Conservation (phyloP, 2,329 filamentous ascomycete genomes). For the Colletotrichum scovillei region DNA sequence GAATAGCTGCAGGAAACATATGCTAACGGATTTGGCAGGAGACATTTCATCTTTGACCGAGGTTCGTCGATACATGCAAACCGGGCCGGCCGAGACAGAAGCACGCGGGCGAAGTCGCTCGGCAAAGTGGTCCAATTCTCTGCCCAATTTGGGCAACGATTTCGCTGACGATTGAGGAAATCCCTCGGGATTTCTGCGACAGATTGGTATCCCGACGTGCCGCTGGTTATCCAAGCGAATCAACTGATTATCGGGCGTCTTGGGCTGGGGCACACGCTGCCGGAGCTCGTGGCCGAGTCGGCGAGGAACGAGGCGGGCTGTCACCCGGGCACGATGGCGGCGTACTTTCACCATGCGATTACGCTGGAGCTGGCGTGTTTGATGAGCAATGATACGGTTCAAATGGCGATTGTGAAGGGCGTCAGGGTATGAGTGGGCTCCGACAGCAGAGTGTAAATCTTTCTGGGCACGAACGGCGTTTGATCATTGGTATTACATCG, state of each 20-base stretch:
- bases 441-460: background rate
- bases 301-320: conserved; percentile 30
- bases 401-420: conserved; percentile 31
- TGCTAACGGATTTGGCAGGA: conserved; percentile 10
- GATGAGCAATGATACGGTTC: conserved; percentile 29
- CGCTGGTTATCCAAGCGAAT: conserved; percentile 33
- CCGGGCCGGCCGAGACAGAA: background rate
- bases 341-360: conserved; percentile 30
- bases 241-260: conserved; percentile 32
- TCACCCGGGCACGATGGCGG: conserved; percentile 29
- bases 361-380: conserved; percentile 31
- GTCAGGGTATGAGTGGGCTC: conserved; percentile 7
- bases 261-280: conserved; percentile 17
- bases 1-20: background rate
- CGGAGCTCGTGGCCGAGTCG: conserved; percentile 26
- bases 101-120: background rate
- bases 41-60: conserved; percentile 31
- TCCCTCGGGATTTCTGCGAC: background rate
- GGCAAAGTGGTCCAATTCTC: background rate
- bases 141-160: background rate
- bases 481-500: background rate
- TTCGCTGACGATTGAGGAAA: background rate
- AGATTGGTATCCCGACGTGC: conserved; percentile 33
- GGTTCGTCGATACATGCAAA: conserved; percentile 3
- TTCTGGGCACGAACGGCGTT: conserved; percentile 5